phyloP scores from a whole-genome alignment of 148 eudicot genomes.

The Camellia japonica region DNA sequence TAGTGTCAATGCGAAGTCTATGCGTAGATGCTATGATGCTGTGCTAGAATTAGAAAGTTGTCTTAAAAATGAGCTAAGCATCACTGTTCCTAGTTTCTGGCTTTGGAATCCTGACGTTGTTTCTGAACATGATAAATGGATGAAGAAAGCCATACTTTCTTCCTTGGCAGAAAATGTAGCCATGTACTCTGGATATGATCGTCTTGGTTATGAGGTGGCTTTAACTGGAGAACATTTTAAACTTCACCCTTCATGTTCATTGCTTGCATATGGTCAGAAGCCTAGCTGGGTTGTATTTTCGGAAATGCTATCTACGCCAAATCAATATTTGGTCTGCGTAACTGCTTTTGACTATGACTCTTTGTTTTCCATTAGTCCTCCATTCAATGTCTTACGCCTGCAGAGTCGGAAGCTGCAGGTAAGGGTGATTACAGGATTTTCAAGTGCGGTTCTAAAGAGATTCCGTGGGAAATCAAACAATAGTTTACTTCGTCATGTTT shows the following conservation, averaged over 20 bases:
- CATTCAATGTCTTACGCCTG: neutral
- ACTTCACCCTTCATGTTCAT: constrained; percentile 11
- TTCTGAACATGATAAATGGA: neutral
- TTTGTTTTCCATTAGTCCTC: neutral
- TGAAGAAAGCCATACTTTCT: neutral
- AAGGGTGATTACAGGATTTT: neutral
- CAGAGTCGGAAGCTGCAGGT: constrained; percentile 8
- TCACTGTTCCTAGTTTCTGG: neutral
- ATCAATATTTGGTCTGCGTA: constrained; percentile 3
- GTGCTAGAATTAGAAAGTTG: constrained; percentile 3
- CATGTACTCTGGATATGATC: constrained; percentile 5
- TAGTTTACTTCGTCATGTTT: neutral
- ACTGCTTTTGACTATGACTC: constrained; percentile 8
- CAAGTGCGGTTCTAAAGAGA: neutral
- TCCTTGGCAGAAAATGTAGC: constrained; percentile 7
- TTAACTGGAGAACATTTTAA: constrained; percentile 4
- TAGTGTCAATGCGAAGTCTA: constrained; percentile 9
- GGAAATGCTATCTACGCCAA: neutral
- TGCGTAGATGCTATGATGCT: constrained; percentile 3
- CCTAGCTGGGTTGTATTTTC: constrained; percentile 8
- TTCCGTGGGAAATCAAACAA: constrained; percentile 5
- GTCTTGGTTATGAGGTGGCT: constrained; percentile 9
- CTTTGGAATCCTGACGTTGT: neutral
- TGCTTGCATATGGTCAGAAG: neutral
- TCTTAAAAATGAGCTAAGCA: neutral